Evolutionary conservation across 2,329 filamentous ascomycete species (phyloP), one percentile per base, ranked within the genome.

Genomic region (Trichoderma cornu-damae): DNA sequence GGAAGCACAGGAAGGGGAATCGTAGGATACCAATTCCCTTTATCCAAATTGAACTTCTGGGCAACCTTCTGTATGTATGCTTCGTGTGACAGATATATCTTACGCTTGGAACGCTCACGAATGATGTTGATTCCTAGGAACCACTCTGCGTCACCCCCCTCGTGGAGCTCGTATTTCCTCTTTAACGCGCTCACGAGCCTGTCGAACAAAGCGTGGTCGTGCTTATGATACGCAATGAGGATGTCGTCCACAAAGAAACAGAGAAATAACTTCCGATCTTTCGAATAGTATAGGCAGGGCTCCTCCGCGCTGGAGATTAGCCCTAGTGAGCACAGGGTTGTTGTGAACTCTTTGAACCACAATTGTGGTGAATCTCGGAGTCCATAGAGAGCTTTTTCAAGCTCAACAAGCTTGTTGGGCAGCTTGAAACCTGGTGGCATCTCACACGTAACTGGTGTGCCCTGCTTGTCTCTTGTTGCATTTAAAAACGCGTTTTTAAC

Each of bases 41-140:
- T 42, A 42, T 5, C n/a, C 2, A 53, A 3, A 6, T 30, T 24
- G 9, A 53, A 53, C 9, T 30, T 7, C 6, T 53, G 22, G 4
- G 49, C 49, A 7, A 53, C 38, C 11, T 53, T 53, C 14, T 53
- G 18, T 34, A 53, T 40, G 11, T 53, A 53, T n/a, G 49, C 22
- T 24, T 53, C 22, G 24, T 53, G 49, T 4, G 34, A 24, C 1
- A 53, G 22, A 32, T 35, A 53, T 14, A 53, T 53, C 11, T 12
- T 38, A 8, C 35, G 32, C 18, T 42, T n/a, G 2, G 14, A 3
- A 9, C 49, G 32, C 6, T 22, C n/a, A 14, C 22, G 6, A 22
- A 53, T 26, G 7, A 53, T 53, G 2, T 53, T 32, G 16, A 53
- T 53, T 24, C 22, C 34, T 9, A 53, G 34, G 18, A 53, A 53